Evolutionary conservation across 2,329 filamentous ascomycete genomes (phyloP).

Genomic region (Pseudodiploospora longispora): DNA sequence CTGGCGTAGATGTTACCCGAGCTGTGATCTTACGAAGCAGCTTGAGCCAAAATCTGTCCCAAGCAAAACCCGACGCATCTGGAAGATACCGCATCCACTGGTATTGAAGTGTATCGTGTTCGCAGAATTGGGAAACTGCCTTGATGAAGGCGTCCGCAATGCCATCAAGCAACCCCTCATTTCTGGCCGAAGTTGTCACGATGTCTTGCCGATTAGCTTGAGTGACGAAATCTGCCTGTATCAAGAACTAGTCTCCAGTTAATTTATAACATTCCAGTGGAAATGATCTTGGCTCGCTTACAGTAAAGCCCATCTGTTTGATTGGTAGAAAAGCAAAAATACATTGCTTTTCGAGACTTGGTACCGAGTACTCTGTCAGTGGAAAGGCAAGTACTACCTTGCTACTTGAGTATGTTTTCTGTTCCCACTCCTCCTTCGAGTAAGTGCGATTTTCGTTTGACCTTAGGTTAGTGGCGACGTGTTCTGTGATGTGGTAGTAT

Average conservation of each 20-base stretch:
- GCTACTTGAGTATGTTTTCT: slow-evolving; percentile 15
- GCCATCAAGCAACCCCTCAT: slow-evolving; percentile 23
- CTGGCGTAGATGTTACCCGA: slow-evolving; percentile 5
- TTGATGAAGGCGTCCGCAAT: slow-evolving; percentile 31
- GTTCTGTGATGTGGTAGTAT: slow-evolving; percentile 23
- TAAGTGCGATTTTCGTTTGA: slow-evolving; percentile 28
- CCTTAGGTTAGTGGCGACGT: slow-evolving; percentile 20
- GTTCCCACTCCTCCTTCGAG: slow-evolving; percentile 16
- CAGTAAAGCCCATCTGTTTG: slow-evolving; percentile 32
- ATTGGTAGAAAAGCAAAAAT: slow-evolving; percentile 40
- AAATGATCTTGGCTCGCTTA: slow-evolving; percentile 25
- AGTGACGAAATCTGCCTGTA: slow-evolving; percentile 43
- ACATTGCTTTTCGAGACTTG: slow-evolving; percentile 30
- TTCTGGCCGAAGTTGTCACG: slow-evolving; percentile 27
- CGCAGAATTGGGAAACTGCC: slow-evolving; percentile 30
- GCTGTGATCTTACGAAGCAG: slow-evolving; percentile 18
- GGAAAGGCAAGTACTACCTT: slow-evolving; percentile 40
- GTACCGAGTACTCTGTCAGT: slow-evolving; percentile 20
- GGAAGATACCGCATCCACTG: slow-evolving; percentile 40
- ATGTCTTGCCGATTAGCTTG: slow-evolving; percentile 36
- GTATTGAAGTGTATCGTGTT: slow-evolving; percentile 29
- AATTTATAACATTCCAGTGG: too few species aligned
- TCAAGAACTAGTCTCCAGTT: too few species aligned
- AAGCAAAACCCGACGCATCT: slow-evolving; percentile 11
- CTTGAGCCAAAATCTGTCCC: slow-evolving; percentile 19